Evolutionary conservation across 805 yeast genomes (phyloP).

Genomic region (Kodamaea fukazawae): DNA sequence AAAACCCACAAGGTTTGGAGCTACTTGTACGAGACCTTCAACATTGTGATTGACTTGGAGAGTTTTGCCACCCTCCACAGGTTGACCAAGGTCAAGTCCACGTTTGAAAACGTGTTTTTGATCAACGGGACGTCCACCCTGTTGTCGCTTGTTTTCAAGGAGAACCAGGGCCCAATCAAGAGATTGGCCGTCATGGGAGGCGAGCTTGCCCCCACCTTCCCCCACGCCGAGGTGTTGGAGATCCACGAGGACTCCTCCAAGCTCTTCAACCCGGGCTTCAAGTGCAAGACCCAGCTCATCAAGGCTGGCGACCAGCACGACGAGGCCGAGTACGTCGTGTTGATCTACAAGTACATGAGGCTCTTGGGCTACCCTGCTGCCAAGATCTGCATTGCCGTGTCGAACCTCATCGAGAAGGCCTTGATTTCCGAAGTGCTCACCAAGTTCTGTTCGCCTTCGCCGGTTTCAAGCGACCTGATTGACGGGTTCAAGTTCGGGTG

Average conservation of each 20-base stretch:
- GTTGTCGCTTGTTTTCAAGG: conserved; percentile 5
- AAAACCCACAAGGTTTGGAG: conserved; percentile 9
- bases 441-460: neutral
- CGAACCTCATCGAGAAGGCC: conserved; percentile 38
- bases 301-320: conserved; percentile 14
- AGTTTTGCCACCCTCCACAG: conserved; percentile 9
- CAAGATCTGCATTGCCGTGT: conserved; percentile 41
- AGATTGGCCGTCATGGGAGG: conserved; percentile 12
- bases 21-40: conserved; percentile 9
- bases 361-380: conserved; percentile 39
- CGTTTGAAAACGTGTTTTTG: conserved; percentile 10
- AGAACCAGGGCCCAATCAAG: conserved; percentile 2
- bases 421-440: conserved; percentile 41
- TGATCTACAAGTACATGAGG: conserved; percentile 46
- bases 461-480: conserved; percentile 3
- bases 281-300: conserved; percentile 11
- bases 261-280: conserved; percentile 12
- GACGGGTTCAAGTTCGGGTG: conserved; percentile 21
- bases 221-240: conserved; percentile 1
- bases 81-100: neutral
- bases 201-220: conserved; percentile 2
- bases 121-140: conserved; percentile 7
- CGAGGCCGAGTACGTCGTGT: conserved; percentile 48
- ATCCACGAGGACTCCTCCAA: neutral
- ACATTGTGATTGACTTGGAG: conserved; percentile 10